phyloP scores from a whole-genome alignment of 441 rosid genomes.

The Populus hybrid region DNA sequence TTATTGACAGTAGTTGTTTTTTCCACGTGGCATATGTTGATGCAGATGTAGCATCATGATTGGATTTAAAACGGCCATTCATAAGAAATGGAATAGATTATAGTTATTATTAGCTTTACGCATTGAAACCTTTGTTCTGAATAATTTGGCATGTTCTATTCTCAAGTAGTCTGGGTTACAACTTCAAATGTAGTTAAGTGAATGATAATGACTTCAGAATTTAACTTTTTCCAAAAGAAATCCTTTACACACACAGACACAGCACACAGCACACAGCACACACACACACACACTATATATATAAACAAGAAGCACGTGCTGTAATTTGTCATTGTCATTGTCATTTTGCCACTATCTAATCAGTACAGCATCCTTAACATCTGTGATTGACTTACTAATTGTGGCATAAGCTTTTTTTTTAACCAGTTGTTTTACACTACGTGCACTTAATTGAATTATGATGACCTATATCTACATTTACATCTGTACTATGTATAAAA shows the following conservation, averaged over 20 bases:
- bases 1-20: not conserved
- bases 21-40: not conserved
- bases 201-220: too few relatives aligned
- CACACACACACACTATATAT: too few relatives aligned
- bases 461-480: too few relatives aligned
- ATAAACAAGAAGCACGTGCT: too few relatives aligned
- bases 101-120: constrained; percentile 3
- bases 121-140: not conserved
- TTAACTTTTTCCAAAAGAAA: too few relatives aligned
- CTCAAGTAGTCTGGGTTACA: not conserved
- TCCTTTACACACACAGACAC: too few relatives aligned
- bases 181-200: not conserved
- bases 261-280: too few relatives aligned
- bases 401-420: not conserved
- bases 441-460: too few relatives aligned
- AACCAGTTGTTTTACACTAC: too few relatives aligned
- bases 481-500: too few relatives aligned
- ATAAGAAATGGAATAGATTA: not conserved
- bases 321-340: not conserved
- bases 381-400: not conserved
- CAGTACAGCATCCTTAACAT: not conserved
- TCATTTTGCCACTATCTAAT: not conserved
- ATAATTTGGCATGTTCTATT: constrained; percentile 11
- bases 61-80: not conserved
- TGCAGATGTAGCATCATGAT: constrained; percentile 1